Conservation (phyloP, 169 alveolate species). For the Eimeria brunetti region DNA sequence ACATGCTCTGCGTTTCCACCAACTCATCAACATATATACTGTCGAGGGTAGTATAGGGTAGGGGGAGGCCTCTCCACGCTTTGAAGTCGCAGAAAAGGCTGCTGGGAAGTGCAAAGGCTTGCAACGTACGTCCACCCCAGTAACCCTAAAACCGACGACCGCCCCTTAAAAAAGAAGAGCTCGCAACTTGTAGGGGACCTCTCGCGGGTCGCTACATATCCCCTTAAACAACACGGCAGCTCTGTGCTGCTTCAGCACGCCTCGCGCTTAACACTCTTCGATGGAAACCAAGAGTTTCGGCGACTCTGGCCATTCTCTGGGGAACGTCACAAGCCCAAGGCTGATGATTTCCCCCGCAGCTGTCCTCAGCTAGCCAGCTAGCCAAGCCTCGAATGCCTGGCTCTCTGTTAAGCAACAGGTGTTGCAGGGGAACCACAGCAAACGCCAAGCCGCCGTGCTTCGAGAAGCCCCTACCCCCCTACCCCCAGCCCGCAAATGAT, state of each 20-base stretch:
- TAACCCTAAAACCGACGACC: neutral
- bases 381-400: neutral
- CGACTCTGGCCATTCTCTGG: conserved; percentile 19
- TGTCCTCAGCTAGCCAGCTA: conserved; percentile 1
- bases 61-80: conserved; percentile 3
- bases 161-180: conserved; percentile 37
- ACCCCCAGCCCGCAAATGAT: neutral
- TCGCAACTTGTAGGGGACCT: conserved; percentile 2
- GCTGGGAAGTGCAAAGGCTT: neutral
- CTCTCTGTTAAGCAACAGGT: neutral
- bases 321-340: neutral
- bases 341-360: neutral
- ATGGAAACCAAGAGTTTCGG: neutral
- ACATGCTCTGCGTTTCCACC: conserved; percentile 1
- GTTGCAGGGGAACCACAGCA: neutral
- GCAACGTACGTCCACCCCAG: neutral
- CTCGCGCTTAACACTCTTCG: neutral
- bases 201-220: neutral
- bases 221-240: conserved; percentile 22
- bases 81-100: conserved; percentile 19
- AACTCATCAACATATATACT: neutral
- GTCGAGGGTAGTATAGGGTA: neutral
- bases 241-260: conserved; percentile 8
- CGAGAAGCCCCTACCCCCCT: neutral
- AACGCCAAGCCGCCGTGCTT: conserved; percentile 10